These are phyloP conservation scores for Fusarium anguioides DNA, from an alignment of 2,329 filamentous ascomycete genomes.

Conservation along the genomic window DNA sequence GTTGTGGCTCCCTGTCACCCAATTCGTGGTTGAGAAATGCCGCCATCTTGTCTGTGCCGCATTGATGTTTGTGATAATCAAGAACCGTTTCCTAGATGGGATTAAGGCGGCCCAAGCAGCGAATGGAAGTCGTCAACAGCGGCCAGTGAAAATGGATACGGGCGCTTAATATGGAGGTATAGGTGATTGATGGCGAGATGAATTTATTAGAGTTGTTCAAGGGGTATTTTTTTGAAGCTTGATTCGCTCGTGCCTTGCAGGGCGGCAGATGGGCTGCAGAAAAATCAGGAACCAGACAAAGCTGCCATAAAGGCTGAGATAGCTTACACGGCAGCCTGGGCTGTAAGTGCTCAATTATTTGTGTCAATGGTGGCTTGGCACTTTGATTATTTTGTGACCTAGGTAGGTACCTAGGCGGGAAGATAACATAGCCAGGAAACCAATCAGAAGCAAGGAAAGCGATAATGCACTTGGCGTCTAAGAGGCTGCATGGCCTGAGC, in stretches of 20 bases:
- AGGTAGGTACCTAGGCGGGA: too few relatives aligned
- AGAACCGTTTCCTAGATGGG: background rate
- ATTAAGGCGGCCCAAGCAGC: slow-evolving; percentile 1
- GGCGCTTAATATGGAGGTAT: slow-evolving; percentile 31
- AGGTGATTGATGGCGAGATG: slow-evolving; percentile 5
- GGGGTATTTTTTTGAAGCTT: background rate
- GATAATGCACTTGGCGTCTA: slow-evolving; percentile 9
- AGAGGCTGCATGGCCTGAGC: slow-evolving; percentile 21
- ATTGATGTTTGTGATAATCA: slow-evolving; percentile 5
- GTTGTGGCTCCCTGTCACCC: slow-evolving; percentile 12
- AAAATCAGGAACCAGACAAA: too few relatives aligned
- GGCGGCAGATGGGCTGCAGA: too few relatives aligned
- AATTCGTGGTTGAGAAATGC: slow-evolving; percentile 24
- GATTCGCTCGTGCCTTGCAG: slow-evolving; percentile 15
- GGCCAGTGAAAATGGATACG: slow-evolving; percentile 6
- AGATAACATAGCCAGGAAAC: background rate
- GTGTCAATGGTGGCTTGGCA: too few relatives aligned
- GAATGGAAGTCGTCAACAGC: slow-evolving; percentile 1
- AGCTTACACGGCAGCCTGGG: too few relatives aligned
- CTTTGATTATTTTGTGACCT: too few relatives aligned
- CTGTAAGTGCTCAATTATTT: too few relatives aligned
- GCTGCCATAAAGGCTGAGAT: too few relatives aligned
- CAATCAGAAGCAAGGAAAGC: slow-evolving; percentile 14
- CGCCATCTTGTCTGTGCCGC: slow-evolving; percentile 25
- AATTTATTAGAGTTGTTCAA: slow-evolving; percentile 15